Percentiles rank a stretch among this genome's conserved stretches.
phyloP scores from a whole-genome alignment of 345 rosid genomes.

The Lepidium didymum region DNA sequence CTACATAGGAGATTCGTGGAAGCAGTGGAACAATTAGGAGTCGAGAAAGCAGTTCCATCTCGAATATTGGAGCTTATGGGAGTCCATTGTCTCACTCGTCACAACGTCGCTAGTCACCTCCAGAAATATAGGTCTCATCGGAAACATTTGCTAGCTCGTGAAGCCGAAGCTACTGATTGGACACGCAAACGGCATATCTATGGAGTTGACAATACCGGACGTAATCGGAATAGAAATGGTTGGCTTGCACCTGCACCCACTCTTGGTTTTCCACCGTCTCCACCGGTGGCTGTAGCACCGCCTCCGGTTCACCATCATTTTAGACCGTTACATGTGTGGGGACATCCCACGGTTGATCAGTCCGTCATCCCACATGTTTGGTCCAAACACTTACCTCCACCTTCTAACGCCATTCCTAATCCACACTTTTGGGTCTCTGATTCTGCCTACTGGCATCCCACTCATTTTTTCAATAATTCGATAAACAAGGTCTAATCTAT shows the following conservation, averaged over 20 bases:
- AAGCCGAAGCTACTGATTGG: conserved; percentile 84
- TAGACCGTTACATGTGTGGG: conserved; percentile 92
- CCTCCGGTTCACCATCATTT: conserved; percentile 42
- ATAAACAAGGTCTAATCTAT: too few relatives aligned
- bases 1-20: conserved; percentile 88
- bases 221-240: conserved; percentile 32
- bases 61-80: conserved; percentile 91
- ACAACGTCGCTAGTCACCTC: conserved; percentile 94
- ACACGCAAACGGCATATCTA: conserved; percentile 62
- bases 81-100: conserved; percentile 89
- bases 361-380: conserved; percentile 31
- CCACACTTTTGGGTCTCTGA: conserved; percentile 23
- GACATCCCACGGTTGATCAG: conserved; percentile 58
- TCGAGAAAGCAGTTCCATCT: conserved; percentile 98
- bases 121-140: conserved; percentile 94
- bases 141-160: conserved; percentile 78
- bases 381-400: conserved; percentile 53
- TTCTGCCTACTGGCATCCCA: conserved; percentile 21
- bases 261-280: conserved; percentile 45
- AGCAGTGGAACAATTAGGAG: conserved; percentile 91
- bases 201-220: conserved; percentile 26
- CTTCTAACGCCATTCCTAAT: conserved; percentile 28
- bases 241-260: conserved; percentile 51
- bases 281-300: conserved; percentile 23
- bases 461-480: too few relatives aligned